Conservation (phyloP, 495 filamentous ascomycete genomes). For the Cercophora samala region DNA sequence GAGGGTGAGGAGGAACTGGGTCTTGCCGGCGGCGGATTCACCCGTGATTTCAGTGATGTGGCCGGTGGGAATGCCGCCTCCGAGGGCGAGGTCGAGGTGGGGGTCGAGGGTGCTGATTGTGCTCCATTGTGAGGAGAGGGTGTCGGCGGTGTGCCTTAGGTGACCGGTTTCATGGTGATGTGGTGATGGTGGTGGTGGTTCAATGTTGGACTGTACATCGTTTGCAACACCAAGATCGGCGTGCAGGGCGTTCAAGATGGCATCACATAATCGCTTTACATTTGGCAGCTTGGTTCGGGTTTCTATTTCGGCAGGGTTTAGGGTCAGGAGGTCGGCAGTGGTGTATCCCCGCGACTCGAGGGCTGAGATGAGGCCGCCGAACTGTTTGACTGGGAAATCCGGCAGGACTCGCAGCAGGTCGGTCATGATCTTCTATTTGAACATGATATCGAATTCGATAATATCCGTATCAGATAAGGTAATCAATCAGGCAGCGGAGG, state of each 20-base stretch:
- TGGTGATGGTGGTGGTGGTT: slow-evolving; percentile 9
- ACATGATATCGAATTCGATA: background rate
- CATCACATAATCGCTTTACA: slow-evolving; percentile 63
- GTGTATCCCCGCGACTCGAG: slow-evolving; percentile 73
- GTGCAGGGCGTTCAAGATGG: slow-evolving; percentile 65
- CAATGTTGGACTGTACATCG: background rate
- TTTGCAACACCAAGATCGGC: slow-evolving; percentile 52
- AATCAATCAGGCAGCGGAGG: slow-evolving; percentile 2
- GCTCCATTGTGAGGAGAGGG: slow-evolving; percentile 47
- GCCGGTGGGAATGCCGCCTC: slow-evolving; percentile 79
- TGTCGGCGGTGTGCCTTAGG: slow-evolving; percentile 38
- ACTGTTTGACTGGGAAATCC: slow-evolving; percentile 65
- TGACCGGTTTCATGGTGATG: background rate
- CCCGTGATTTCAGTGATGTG: slow-evolving; percentile 89
- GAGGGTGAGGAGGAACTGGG: slow-evolving; percentile 83
- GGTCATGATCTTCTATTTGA: slow-evolving; percentile 57
- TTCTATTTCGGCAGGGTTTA: slow-evolving; percentile 78
- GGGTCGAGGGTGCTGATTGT: slow-evolving; percentile 79
- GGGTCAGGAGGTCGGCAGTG: slow-evolving; percentile 79
- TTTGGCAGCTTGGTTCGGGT: slow-evolving; percentile 84
- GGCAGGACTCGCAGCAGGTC: slow-evolving; percentile 85
- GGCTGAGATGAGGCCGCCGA: slow-evolving; percentile 70
- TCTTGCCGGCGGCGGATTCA: slow-evolving; percentile 94
- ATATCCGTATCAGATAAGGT: background rate
- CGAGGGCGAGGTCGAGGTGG: slow-evolving; percentile 67